Conservation (phyloP, 306 rosid genomes). For the Malus asiatica region DNA sequence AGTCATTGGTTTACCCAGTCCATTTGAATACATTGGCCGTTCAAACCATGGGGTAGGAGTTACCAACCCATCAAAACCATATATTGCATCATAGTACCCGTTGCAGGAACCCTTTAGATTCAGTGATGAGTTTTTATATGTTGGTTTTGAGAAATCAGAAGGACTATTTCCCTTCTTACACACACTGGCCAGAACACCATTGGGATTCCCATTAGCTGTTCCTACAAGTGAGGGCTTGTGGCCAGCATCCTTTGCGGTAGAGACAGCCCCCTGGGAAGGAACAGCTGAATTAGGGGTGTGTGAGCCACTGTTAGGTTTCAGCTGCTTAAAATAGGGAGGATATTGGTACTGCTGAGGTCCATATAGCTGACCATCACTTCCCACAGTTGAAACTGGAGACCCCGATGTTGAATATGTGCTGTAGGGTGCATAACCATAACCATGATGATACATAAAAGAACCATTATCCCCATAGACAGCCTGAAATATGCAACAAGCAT, state of each 20-base stretch:
- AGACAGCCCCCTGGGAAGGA: slow-evolving; percentile 46
- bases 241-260: slow-evolving; percentile 54
- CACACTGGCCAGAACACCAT: slow-evolving; percentile 33
- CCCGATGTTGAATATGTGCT: slow-evolving; percentile 80
- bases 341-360: slow-evolving; percentile 95
- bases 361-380: slow-evolving; percentile 80
- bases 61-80: slow-evolving; percentile 50
- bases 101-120: slow-evolving; percentile 33
- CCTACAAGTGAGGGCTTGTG: slow-evolving; percentile 59
- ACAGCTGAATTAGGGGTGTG: slow-evolving; percentile 37
- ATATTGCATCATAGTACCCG: slow-evolving; percentile 67
- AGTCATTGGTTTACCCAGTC: slow-evolving; percentile 58
- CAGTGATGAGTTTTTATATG: slow-evolving; percentile 28
- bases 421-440: slow-evolving; percentile 84
- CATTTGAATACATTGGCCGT: slow-evolving; percentile 59
- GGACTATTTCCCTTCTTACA: slow-evolving; percentile 44
- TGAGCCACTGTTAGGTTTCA: slow-evolving; percentile 59
- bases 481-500: slow-evolving; percentile 25
- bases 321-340: slow-evolving; percentile 76
- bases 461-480: slow-evolving; percentile 83
- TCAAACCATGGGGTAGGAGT: slow-evolving; percentile 66
- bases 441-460: slow-evolving; percentile 67
- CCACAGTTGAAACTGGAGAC: slow-evolving; percentile 82
- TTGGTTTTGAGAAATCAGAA: slow-evolving; percentile 22
- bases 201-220: slow-evolving; percentile 49